These are phyloP conservation scores for Cryphonectria carpinicola DNA, from an alignment of 2,329 filamentous ascomycete genomes.

Conservation along the genomic window DNA sequence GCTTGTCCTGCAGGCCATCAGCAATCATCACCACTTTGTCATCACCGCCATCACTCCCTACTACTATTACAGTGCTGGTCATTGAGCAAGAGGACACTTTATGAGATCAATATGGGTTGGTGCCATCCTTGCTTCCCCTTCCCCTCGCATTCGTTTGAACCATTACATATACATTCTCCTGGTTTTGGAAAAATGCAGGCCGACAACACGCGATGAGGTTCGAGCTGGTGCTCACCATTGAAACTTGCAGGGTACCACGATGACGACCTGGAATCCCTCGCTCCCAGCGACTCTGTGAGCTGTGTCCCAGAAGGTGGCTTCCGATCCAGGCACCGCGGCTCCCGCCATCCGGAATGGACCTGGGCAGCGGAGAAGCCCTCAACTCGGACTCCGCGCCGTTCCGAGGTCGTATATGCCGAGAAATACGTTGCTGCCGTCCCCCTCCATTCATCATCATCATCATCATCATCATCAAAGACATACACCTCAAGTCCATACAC, in stretches of 20 bases:
- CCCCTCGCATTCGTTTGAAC: background rate
- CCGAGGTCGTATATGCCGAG: background rate
- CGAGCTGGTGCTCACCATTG: background rate
- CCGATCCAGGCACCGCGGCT: background rate
- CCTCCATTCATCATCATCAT: background rate
- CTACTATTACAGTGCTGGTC: background rate
- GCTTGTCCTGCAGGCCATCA: background rate
- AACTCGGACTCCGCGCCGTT: background rate
- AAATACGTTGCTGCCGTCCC: background rate
- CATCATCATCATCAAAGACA: background rate
- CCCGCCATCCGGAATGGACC: background rate
- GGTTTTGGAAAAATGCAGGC: background rate
- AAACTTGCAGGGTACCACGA: background rate
- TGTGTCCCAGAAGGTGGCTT: constrained; percentile 14
- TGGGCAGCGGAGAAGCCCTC: constrained; percentile 7
- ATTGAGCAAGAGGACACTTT: background rate
- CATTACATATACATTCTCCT: background rate
- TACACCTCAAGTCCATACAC: background rate
- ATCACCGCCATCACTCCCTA: background rate
- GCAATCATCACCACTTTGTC: background rate
- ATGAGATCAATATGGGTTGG: constrained; percentile 9
- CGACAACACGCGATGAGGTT: background rate
- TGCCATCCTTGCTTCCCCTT: background rate
- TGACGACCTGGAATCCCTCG: constrained; percentile 13
- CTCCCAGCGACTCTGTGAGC: constrained; percentile 14